Conservation (phyloP, 2,329 filamentous ascomycete species). For the Pyrenochaeta sp. region DNA sequence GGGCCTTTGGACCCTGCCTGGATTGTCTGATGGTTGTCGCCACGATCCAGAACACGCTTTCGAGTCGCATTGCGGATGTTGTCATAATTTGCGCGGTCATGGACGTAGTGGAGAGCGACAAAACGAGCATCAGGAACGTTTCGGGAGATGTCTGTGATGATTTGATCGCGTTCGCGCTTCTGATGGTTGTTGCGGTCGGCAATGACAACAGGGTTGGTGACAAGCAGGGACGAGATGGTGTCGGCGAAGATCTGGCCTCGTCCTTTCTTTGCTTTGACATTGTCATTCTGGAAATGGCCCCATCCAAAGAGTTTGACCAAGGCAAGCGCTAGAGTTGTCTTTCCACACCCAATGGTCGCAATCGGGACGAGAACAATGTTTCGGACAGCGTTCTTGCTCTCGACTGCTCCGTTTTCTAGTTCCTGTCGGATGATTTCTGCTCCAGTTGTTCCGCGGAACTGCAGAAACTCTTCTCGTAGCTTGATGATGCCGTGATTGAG, state of each 20-base stretch:
- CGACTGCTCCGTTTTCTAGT: slow-evolving; percentile 61
- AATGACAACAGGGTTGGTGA: slow-evolving; percentile 74
- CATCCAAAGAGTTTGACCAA: slow-evolving; percentile 84
- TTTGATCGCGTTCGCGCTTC: slow-evolving; percentile 83
- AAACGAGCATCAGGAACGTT: slow-evolving; percentile 70
- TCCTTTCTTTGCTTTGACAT: slow-evolving; percentile 78
- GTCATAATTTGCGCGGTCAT: slow-evolving; percentile 72
- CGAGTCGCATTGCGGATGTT: slow-evolving; percentile 77
- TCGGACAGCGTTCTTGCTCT: slow-evolving; percentile 62
- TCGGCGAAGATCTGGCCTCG: slow-evolving; percentile 81
- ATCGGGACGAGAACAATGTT: slow-evolving; percentile 88
- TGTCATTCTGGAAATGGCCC: slow-evolving; percentile 96
- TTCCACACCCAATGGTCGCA: slow-evolving; percentile 94
- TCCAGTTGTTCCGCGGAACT: slow-evolving; percentile 82
- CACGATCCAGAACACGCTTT: slow-evolving; percentile 79
- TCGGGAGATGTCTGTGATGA: slow-evolving; percentile 78
- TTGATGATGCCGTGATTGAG: slow-evolving; percentile 94
- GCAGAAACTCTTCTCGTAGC: slow-evolving; percentile 86
- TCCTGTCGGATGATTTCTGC: slow-evolving; percentile 85
- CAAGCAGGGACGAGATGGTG: slow-evolving; percentile 70
- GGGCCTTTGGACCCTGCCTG: slow-evolving; percentile 77
- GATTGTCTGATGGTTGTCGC: slow-evolving; percentile 98
- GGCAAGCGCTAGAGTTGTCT: slow-evolving; percentile 89
- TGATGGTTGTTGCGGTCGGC: slow-evolving; percentile 96
- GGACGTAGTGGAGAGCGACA: slow-evolving; percentile 88